These are phyloP conservation scores for Austroboletus sp. DNA, from an alignment of 1,284 basidiomycete genomes.

Conservation along the genomic window DNA sequence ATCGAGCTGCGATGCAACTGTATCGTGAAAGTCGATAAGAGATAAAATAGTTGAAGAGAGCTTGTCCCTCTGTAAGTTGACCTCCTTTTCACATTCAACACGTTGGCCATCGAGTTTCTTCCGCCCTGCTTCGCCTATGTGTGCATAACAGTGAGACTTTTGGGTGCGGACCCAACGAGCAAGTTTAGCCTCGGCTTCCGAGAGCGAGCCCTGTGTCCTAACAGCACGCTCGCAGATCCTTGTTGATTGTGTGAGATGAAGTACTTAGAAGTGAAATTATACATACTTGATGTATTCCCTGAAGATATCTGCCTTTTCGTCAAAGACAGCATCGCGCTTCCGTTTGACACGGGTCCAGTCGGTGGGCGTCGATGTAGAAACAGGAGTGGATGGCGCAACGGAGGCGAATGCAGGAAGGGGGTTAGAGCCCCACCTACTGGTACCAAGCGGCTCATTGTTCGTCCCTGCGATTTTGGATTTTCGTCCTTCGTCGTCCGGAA, in stretches of 20 bases:
- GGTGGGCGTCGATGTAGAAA: slow-evolving; percentile 12
- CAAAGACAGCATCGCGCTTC: slow-evolving; percentile 18
- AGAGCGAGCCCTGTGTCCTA: slow-evolving; percentile 21
- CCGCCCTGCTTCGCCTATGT: slow-evolving; percentile 29
- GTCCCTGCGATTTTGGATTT: slow-evolving; percentile 21
- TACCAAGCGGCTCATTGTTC: slow-evolving; percentile 19
- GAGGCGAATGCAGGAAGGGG: slow-evolving; percentile 6
- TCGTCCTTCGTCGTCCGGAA: slow-evolving; percentile 19
- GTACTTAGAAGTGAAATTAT: not conserved
- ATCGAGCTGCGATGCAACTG: slow-evolving; percentile 21
- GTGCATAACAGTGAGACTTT: slow-evolving; percentile 27
- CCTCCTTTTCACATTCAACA: slow-evolving; percentile 24
- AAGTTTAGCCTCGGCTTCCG: slow-evolving; percentile 27
- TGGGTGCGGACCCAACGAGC: slow-evolving; percentile 28
- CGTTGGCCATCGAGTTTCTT: slow-evolving; percentile 27
- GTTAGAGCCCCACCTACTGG: slow-evolving; percentile 18
- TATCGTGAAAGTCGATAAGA: slow-evolving; percentile 23
- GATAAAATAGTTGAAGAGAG: slow-evolving; percentile 23
- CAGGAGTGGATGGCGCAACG: slow-evolving; percentile 11
- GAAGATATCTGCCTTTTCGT: slow-evolving; percentile 23
- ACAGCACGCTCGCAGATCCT: slow-evolving; percentile 30
- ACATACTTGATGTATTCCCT: slow-evolving; percentile 31
- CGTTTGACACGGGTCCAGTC: slow-evolving; percentile 23
- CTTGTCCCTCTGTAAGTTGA: slow-evolving; percentile 22
- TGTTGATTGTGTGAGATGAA: slow-evolving; percentile 3